Base-by-base conservation (phyloP, 345 rosid species). In the Murraya paniculata region DNA sequence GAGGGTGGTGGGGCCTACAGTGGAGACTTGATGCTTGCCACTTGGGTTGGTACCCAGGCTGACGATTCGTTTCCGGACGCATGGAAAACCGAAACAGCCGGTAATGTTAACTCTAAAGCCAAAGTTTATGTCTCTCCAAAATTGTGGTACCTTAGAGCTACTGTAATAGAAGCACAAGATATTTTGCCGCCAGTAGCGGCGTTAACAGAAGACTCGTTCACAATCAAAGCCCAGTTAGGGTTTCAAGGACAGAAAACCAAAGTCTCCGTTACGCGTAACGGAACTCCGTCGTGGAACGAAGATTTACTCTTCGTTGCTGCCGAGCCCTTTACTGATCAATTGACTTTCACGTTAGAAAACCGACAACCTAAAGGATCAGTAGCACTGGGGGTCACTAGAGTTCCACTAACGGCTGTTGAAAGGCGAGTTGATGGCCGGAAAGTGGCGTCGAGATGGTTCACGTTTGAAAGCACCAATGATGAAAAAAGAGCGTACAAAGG, bases 11-110 rank as follows among this genome's bases (percentile, higher is more conserved):
- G 90, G 13, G 87, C 88, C 82, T 88, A 84, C 55, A 77, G 80
- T 13, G 87, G 94, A 0, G 95, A 93, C 75, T 74, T 95, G 21
- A 95, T 95, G 99, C 98, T 95, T 28, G 97, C 99, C 86, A 90
- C 95, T 79, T 93, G 99, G 98, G 59, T 92, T 3, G 99, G 99
- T 14, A 93, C 99, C 9, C 99, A 95, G 65, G 99, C 98, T 4
- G 99, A 95, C 81, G 99, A 92, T 74, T 74, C 98, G 28, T 95
- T 93, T 18, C 93, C 97, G 2, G 97, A 95, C 27, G 97, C 99
- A 9, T 95, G 98, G 98, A 93, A 90, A 56, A 88, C 92, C 4
- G 98, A 95, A 66, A 64, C 98, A 0, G 93, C 90, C 21, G 91
- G 97, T n/a, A 81, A 86, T 61, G 57, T 87, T 57, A 89, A 87